Conservation (phyloP, 2,329 filamentous ascomycete genomes). For the Davidsoniella eucalypti region DNA sequence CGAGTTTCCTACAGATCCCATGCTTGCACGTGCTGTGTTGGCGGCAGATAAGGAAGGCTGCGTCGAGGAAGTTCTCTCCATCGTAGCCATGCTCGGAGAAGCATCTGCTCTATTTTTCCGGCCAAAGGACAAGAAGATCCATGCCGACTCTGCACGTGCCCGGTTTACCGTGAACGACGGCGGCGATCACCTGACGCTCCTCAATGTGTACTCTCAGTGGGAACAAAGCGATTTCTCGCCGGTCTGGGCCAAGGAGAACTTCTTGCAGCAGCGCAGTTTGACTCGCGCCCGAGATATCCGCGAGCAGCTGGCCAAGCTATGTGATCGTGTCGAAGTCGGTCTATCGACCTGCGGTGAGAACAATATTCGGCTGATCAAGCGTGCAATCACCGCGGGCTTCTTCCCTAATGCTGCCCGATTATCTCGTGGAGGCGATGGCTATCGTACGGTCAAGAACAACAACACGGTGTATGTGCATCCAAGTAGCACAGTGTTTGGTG, state of each 20-base stretch:
- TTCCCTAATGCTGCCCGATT: constrained; percentile 83
- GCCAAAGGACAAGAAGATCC: constrained; percentile 92
- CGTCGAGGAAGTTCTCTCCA: constrained; percentile 78
- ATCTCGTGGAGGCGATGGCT: constrained; percentile 69
- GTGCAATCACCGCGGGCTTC: constrained; percentile 79
- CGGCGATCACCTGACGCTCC: constrained; percentile 72
- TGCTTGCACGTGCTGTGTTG: constrained; percentile 77
- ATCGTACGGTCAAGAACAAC: constrained; percentile 81
- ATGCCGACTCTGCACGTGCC: constrained; percentile 77
- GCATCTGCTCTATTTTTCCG: constrained; percentile 81
- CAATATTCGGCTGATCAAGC: constrained; percentile 61
- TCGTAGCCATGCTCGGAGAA: constrained; percentile 90
- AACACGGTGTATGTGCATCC: constrained; percentile 87
- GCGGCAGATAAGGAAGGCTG: constrained; percentile 83
- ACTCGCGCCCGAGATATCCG: constrained; percentile 79
- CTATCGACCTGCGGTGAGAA: constrained; percentile 50
- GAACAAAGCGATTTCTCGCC: constrained; percentile 78
- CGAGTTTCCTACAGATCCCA: constrained; percentile 83
- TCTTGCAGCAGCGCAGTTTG: constrained; percentile 77
- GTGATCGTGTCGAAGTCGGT: constrained; percentile 78
- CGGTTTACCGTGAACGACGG: constrained; percentile 83
- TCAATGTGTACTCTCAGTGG: constrained; percentile 95
- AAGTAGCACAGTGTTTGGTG: constrained; percentile 61
- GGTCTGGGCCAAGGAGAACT: constrained; percentile 85
- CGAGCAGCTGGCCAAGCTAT: constrained; percentile 81